These are phyloP conservation scores for Mycocentrospora acerina DNA, from an alignment of 2,329 filamentous ascomycete species.

Conservation along the genomic window DNA sequence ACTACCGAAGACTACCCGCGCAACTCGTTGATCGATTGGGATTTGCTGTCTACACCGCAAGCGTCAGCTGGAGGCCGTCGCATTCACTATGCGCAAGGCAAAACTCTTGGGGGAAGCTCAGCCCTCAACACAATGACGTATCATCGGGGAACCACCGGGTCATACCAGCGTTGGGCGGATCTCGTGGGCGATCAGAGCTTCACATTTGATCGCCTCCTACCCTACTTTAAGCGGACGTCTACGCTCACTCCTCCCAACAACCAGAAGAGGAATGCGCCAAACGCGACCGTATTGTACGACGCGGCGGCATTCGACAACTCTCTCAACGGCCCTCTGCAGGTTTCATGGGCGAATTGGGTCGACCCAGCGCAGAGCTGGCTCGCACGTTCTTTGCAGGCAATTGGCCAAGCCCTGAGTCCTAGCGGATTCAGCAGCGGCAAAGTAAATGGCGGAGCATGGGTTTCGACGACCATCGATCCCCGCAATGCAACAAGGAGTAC, in stretches of 20 bases:
- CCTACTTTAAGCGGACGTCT: conserved; percentile 31
- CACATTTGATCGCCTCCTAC: conserved; percentile 26
- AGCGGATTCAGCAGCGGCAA: conserved; percentile 25
- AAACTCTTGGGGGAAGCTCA: conserved; percentile 33
- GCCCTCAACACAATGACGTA: conserved; percentile 29
- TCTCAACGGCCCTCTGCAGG: conserved; percentile 20
- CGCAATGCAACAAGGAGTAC: conserved; percentile 21
- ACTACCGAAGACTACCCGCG: conserved; percentile 17
- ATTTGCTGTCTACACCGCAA: conserved; percentile 24
- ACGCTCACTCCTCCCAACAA: conserved; percentile 33
- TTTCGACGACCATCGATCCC: conserved; percentile 34
- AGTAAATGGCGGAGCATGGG: conserved; percentile 22
- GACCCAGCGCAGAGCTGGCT: conserved; percentile 26
- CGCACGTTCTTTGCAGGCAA: conserved; percentile 18
- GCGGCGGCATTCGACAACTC: conserved; percentile 14
- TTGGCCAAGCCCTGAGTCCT: conserved; percentile 17
- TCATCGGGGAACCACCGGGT: conserved; percentile 22
- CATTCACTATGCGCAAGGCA: conserved; percentile 38
- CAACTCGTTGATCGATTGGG: conserved; percentile 32
- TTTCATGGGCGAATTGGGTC: conserved; percentile 32
- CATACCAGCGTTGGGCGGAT: conserved; percentile 35
- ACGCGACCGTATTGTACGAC: conserved; percentile 22
- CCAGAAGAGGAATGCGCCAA: conserved; percentile 16
- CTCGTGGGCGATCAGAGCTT: conserved; percentile 33
- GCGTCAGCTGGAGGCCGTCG: conserved; percentile 15